Conservation (phyloP, 805 yeast species). For the Myxozyma kluyveri region DNA sequence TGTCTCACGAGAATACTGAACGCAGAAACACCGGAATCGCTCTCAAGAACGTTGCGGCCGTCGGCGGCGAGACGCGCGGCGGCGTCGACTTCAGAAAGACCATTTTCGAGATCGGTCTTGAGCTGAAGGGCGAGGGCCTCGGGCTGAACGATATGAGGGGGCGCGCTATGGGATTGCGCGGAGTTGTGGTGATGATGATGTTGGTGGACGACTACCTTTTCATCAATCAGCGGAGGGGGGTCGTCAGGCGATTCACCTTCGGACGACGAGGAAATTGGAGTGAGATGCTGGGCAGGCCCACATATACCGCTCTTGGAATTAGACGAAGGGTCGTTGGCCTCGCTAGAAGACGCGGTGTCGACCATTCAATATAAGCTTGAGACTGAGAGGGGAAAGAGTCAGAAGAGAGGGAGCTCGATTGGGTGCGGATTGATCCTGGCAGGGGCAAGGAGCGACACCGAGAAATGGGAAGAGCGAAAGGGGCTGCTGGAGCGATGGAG, state of each 20-base stretch:
- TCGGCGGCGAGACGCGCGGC: constrained; percentile 36
- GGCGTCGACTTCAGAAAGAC: constrained; percentile 46
- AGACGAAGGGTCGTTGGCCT: constrained; percentile 26
- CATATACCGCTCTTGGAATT: constrained; percentile 29
- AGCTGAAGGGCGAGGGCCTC: constrained; percentile 15
- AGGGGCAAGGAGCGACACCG: too few species aligned
- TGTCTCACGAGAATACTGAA: constrained; percentile 61
- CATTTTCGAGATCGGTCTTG: constrained; percentile 40
- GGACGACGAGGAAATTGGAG: background rate
- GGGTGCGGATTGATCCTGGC: too few species aligned
- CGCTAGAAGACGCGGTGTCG: constrained; percentile 20
- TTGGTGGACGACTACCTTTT: background rate
- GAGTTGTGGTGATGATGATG: constrained; percentile 13
- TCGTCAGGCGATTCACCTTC: constrained; percentile 20
- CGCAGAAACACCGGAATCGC: constrained; percentile 54
- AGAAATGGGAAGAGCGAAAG: background rate
- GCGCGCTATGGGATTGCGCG: constrained; percentile 14
- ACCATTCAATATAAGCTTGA: constrained; percentile 15
- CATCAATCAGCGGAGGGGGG: constrained; percentile 29
- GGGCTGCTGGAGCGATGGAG: background rate
- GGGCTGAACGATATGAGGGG: constrained; percentile 22
- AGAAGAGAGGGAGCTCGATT: background rate
- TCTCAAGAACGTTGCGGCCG: constrained; percentile 69
- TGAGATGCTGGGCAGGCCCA: constrained; percentile 13
- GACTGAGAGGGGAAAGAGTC: background rate